A percentile compares a stretch with the other conserved stretches of the same genome.
These are phyloP conservation scores for Neolentinus lepideus DNA, from an alignment of 1,284 basidiomycete genomes.

Conservation along the genomic window DNA sequence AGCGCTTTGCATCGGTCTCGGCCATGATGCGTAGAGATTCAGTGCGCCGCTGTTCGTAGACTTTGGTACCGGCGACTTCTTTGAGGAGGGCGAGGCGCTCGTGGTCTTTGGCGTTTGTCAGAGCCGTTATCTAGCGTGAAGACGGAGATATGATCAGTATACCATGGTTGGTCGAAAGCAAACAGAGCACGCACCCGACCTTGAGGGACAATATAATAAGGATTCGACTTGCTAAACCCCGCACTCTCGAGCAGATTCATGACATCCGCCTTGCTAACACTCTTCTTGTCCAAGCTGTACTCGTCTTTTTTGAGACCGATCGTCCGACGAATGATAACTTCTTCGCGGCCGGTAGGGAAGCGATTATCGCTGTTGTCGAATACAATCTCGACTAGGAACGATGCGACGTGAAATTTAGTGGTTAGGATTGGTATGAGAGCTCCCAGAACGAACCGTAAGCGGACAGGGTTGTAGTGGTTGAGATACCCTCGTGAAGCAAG, in stretches of 20 bases:
- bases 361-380: constrained; percentile 89
- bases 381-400: constrained; percentile 65
- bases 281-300: constrained; percentile 95
- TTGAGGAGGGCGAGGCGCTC: constrained; percentile 92
- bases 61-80: constrained; percentile 97
- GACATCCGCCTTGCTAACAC: constrained; percentile 92
- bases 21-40: constrained; percentile 96
- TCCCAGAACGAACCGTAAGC: constrained; percentile 68
- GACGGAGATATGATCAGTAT: too few species aligned
- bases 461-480: constrained; percentile 83
- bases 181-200: constrained; percentile 82
- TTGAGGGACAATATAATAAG: constrained; percentile 99
- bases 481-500: constrained; percentile 90
- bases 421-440: background rate
- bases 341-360: constrained; percentile 84
- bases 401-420: constrained; percentile 12
- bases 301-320: constrained; percentile 99
- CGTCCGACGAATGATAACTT: constrained; percentile 83
- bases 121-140: constrained; percentile 73
- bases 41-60: constrained; percentile 91
- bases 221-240: constrained; percentile 95
- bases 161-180: background rate
- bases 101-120: constrained; percentile 96
- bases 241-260: constrained; percentile 95
- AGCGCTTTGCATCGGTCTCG: constrained; percentile 89